A percentile compares a stretch with the other conserved stretches of the same genome.
Conservation (phyloP, 2,329 filamentous ascomycete genomes). For the Aspergillus floridensis region DNA sequence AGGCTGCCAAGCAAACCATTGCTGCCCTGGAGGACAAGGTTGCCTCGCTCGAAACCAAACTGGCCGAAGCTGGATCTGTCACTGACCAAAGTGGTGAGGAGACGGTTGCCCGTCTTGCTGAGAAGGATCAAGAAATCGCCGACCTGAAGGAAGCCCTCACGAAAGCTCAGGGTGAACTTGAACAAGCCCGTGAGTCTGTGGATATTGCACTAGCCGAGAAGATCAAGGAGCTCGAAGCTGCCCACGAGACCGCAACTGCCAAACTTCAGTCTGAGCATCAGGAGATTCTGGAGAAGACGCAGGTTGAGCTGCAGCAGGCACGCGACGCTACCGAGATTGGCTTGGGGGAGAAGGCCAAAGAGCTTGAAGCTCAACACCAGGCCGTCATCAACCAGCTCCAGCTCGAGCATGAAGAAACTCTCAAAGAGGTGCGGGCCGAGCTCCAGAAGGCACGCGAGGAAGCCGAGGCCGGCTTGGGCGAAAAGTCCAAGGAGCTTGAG, state of each 20-base stretch:
- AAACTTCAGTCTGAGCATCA: constrained; percentile 9
- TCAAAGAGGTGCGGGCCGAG: neutral
- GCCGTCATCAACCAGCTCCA: neutral
- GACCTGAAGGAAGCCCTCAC: constrained; percentile 35
- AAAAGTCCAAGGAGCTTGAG: constrained; percentile 31
- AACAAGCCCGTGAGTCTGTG: constrained; percentile 21
- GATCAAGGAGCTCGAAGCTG: constrained; percentile 27
- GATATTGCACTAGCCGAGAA: constrained; percentile 23
- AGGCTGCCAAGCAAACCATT: constrained; percentile 29
- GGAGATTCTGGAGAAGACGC: constrained; percentile 4
- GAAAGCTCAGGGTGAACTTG: constrained; percentile 34
- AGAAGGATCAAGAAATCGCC: constrained; percentile 38
- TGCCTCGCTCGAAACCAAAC: constrained; percentile 34
- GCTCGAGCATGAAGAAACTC: neutral
- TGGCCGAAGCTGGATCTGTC: constrained; percentile 32
- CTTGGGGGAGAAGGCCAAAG: constrained; percentile 1
- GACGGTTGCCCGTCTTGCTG: constrained; percentile 26
- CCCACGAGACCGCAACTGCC: constrained; percentile 30
- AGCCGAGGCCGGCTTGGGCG: constrained; percentile 17
- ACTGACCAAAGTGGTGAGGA: constrained; percentile 26
- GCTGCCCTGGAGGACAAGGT: constrained; percentile 36
- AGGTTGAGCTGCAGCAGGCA: neutral
- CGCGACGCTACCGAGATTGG: neutral
- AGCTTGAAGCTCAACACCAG: constrained; percentile 2
- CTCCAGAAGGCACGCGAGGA: neutral